Evolutionary conservation across 2,329 filamentous ascomycete genomes (phyloP).

Genomic region (Pyrenophora graminea): DNA sequence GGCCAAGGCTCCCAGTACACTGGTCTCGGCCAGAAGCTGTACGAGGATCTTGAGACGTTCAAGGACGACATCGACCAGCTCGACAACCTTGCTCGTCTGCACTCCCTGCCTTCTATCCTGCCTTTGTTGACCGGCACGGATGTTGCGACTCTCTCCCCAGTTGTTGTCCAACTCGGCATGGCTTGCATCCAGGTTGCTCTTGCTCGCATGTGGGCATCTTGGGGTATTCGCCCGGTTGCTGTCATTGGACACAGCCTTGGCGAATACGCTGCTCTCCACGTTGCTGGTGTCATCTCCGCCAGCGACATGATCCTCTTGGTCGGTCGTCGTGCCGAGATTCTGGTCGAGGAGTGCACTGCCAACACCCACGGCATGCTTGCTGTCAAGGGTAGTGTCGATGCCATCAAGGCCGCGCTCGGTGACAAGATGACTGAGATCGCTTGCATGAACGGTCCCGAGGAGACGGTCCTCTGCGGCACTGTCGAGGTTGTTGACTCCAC

Average conservation of each 20-base stretch:
- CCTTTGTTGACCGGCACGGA: constrained; percentile 55
- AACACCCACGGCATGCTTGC: constrained; percentile 71
- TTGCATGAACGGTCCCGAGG: constrained; percentile 75
- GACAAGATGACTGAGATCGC: constrained; percentile 60
- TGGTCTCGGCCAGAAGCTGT: constrained; percentile 55
- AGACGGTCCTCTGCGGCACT: constrained; percentile 73
- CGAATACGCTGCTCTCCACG: constrained; percentile 73
- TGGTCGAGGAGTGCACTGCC: constrained; percentile 67
- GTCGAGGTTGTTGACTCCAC: constrained; percentile 63
- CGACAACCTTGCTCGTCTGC: constrained; percentile 52
- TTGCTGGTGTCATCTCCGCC: constrained; percentile 71
- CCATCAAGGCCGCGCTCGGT: constrained; percentile 59
- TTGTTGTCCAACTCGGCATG: constrained; percentile 59
- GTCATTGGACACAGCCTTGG: constrained; percentile 66
- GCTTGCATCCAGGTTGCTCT: constrained; percentile 58
- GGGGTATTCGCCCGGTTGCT: constrained; percentile 58
- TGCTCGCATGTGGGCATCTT: constrained; percentile 58
- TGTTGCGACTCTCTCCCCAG: constrained; percentile 55
- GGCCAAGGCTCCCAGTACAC: constrained; percentile 59
- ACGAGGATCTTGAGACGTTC: constrained; percentile 55
- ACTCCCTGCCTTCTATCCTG: constrained; percentile 55
- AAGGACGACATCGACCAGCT: constrained; percentile 56
- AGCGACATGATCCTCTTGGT: constrained; percentile 74
- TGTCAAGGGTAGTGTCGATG: constrained; percentile 57
- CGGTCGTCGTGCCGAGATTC: constrained; percentile 67